phyloP scores from a whole-genome alignment of 2,329 filamentous ascomycete genomes.

The Bipolaris victoriae region DNA sequence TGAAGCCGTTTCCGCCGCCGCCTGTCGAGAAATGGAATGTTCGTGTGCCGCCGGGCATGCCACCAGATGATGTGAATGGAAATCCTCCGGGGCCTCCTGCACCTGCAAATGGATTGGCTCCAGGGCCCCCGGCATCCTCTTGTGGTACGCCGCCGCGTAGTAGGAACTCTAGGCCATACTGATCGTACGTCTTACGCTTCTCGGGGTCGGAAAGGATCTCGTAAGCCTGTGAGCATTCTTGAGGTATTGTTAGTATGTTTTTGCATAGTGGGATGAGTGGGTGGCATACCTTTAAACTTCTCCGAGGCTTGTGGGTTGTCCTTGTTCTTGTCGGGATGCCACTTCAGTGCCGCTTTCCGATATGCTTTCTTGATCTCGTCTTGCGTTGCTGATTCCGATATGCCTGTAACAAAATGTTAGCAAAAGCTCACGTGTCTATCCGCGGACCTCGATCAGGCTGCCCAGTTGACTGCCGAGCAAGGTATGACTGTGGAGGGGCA shows the following conservation, averaged over 20 bases:
- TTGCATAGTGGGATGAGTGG: not conserved
- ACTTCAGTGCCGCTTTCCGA: conserved; percentile 86
- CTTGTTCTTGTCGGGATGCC: conserved; percentile 98
- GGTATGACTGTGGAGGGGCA: conserved; percentile 32
- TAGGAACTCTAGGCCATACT: conserved; percentile 92
- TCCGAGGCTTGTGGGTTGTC: conserved; percentile 83
- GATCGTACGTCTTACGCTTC: conserved; percentile 94
- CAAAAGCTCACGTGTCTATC: conserved; percentile 14
- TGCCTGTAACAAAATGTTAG: conserved; percentile 48
- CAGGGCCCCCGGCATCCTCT: conserved; percentile 46
- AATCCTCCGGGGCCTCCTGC: conserved; percentile 53
- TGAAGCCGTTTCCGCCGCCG: conserved; percentile 69
- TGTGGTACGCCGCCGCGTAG: conserved; percentile 78
- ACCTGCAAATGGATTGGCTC: conserved; percentile 54
- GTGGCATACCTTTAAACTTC: conserved; percentile 79
- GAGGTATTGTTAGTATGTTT: conserved; percentile 21
- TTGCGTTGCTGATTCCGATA: conserved; percentile 80
- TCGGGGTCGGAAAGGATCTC: conserved; percentile 97
- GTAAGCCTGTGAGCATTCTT: conserved; percentile 93
- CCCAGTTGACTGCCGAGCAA: conserved; percentile 5
- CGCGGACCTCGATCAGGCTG: conserved; percentile 13
- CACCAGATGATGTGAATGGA: conserved; percentile 62
- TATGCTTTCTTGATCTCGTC: conserved; percentile 99
- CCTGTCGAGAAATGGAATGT: conserved; percentile 71
- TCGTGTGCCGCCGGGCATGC: conserved; percentile 61